Base-by-base conservation (phyloP, 495 filamentous ascomycete species). In the Xylona heveae region DNA sequence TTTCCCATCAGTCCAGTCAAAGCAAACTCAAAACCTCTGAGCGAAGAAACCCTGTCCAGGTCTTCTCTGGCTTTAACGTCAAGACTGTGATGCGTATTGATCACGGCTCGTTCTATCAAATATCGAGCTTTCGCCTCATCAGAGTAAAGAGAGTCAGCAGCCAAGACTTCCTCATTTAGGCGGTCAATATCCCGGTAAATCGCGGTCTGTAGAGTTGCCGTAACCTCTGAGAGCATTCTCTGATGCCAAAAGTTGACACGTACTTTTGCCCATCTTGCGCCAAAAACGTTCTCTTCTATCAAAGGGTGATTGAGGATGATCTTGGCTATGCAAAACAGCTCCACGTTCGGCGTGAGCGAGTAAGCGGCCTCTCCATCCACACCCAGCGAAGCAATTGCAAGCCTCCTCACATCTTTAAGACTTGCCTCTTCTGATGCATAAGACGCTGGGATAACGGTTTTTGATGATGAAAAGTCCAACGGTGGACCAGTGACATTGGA, bases 401-500 rank as follows among this genome's bases (percentile, higher is more conserved):
- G 48, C 19, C 44, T 49, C 31, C 62, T 53, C 24, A 71, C 24
- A 0, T 40, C 37, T 36, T 53, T 44, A 3, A 53, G 14, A 28
- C 14, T 15, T 20, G 46, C 4, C 39, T 42, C 25, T 33, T 34
- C 35, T 27, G 49, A 37, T 0, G 37, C 18, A 0, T 49, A 28
- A 6, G 48, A 30, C 14, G 43, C 38, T 5, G 71, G 68, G 13
- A 85, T 51, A n/a, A 82, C 54, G 0, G 52, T 30, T 5, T 61
- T 48, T 2, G 59, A 52, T 5, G 67, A 53, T 25, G 45, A 48
- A 45, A 70, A 77, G 0, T 54, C 45, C n/a, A 80, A 54, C 0
- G 72, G 69, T 15, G 84, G 90, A 0, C 88, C 88, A 9, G 88
- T 94, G 31, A 94, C 77, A 49, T 81, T 95, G 1, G 72, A 71